Evolutionary conservation across 441 rosid species (phyloP), one percentile per base, ranked within the genome.

Genomic region (Gossypium aridum): DNA sequence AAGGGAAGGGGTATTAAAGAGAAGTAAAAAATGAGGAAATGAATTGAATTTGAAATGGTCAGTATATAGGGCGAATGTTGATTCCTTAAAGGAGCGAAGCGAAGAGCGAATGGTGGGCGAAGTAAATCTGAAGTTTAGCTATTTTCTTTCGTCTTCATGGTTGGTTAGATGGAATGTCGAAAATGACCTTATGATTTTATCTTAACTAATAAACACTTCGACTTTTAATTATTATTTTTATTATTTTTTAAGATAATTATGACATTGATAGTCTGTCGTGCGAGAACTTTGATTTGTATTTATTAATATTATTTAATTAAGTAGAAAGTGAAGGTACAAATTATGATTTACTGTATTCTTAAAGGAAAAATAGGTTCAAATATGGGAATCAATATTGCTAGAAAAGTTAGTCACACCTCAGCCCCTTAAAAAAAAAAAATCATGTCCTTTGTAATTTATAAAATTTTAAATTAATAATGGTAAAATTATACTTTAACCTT

Each of bases 41-140:
- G 57, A 47, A 67, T 4, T 45, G 71, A 66, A 47, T 53, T 69
- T 28, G 47, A 53, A 69, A 69, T 4, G 26, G 62, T 13, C 56
- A 5, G 69, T 9, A 3, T 54, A 6, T 9, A 1, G 71, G 57
- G 20, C 23, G 57, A 53, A 45, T 16, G 73, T 17, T 53, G 61
- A 26, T 28, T 53, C 26, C 26, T 53, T 53, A 16, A 22, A 34
- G 26, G 47, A 53, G 73, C 62, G 62, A 53, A 53, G 62, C 26
- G 10, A 16, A 26, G 43, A 25, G 71, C 19, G 6, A 23, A 67
- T 23, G 20, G 23, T 23, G 22, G 37, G 25, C 0, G 0, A 23
- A 22, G 71, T 13, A 45, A 45, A 67, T 67, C 71, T 67, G 57
- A 67, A 60, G 13, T 3, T 53, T 7, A 20, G 56, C 34, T 10